These are phyloP conservation scores for Plasmodium gallinaceum DNA, from an alignment of 169 alveolate species.

Conservation along the genomic window DNA sequence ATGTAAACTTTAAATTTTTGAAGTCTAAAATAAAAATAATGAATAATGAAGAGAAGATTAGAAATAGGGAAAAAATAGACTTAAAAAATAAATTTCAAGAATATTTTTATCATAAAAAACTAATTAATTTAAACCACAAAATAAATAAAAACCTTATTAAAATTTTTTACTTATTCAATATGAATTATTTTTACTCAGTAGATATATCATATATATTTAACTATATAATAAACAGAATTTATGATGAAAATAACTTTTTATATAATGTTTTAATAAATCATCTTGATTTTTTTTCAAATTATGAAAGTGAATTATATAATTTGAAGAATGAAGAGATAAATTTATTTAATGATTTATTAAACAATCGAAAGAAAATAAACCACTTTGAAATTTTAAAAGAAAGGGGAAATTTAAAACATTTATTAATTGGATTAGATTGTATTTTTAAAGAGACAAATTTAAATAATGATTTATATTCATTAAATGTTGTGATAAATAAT, in stretches of 20 bases:
- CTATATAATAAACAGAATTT: conserved; percentile 28
- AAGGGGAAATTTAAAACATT: conserved; percentile 19
- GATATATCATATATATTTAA: conserved; percentile 37
- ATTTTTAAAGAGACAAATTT: neutral
- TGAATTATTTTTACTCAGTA: conserved; percentile 30
- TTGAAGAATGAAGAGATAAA: neutral
- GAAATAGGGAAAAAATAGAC: neutral
- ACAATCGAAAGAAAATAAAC: neutral
- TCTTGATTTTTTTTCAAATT: conserved; percentile 3
- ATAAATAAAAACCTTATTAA: conserved; percentile 48
- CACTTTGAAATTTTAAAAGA: neutral
- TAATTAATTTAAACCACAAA: conserved; percentile 60
- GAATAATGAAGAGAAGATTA: neutral
- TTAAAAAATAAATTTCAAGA: conserved; percentile 43
- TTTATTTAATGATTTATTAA: neutral
- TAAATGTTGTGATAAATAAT: conserved; percentile 57
- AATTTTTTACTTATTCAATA: conserved; percentile 47
- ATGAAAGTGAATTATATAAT: conserved; percentile 20
- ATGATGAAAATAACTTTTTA: conserved; percentile 39
- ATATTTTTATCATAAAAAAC: conserved; percentile 65
- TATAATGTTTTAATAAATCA: conserved; percentile 9
- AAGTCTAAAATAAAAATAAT: conserved; percentile 34
- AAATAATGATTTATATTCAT: conserved; percentile 18
- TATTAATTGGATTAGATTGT: conserved; percentile 21
- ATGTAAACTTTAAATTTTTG: conserved; percentile 11